phyloP scores from a whole-genome alignment of 768 basidiomycete genomes.

The Candolleomyces eurysporus region DNA sequence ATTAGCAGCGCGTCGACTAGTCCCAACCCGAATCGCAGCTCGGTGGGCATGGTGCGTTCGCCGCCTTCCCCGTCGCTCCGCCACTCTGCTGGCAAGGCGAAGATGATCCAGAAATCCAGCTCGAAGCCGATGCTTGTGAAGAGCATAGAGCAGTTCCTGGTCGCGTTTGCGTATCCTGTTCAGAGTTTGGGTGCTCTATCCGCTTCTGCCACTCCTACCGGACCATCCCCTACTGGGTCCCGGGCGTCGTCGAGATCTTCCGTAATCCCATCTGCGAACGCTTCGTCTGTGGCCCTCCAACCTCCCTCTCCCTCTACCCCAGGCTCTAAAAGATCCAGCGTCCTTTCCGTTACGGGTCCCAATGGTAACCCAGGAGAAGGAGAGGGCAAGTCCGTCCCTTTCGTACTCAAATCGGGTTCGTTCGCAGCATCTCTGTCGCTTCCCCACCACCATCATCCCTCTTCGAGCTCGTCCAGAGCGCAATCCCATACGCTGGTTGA shows the following conservation, averaged over 20 bases:
- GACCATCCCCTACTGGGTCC: neutral
- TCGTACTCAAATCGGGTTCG: neutral
- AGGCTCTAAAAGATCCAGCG: no score
- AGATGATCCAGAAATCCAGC: neutral
- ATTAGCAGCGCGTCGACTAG: no score
- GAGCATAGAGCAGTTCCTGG: slow-evolving; percentile 37
- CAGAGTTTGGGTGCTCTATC: neutral
- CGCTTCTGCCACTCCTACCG: neutral
- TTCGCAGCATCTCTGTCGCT: neutral
- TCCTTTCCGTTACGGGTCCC: neutral
- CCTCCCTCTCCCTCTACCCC: neutral
- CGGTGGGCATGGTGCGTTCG: no score
- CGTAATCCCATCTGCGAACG: neutral
- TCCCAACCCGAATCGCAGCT: no score
- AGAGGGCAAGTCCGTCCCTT: neutral
- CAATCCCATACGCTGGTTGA: no score
- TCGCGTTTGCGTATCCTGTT: slow-evolving; percentile 32
- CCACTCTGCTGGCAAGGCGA: no score
- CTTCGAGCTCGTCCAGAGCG: no score
- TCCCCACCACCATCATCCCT: neutral
- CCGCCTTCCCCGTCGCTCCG: no score
- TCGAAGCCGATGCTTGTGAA: slow-evolving; percentile 32
- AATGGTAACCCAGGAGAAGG: neutral
- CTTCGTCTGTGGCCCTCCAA: neutral
- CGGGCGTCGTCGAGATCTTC: neutral